A percentile compares a stretch with the other conserved stretches of the same genome.
Conservation (phyloP, 2,329 filamentous ascomycete genomes). For the Diaporthe velutina region DNA sequence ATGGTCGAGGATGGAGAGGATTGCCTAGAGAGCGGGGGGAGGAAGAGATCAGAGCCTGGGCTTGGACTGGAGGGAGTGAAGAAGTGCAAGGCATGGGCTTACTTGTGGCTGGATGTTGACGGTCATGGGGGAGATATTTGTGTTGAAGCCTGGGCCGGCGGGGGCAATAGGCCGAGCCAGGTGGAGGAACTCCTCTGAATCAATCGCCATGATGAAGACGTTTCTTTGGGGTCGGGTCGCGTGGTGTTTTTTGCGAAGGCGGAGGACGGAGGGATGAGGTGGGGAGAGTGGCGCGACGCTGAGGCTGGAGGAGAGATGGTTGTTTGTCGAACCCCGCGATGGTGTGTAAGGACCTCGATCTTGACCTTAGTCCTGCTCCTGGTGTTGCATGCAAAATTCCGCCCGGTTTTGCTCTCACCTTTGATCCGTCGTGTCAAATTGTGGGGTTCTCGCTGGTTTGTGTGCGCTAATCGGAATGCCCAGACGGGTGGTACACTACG, state of each 20-base stretch:
- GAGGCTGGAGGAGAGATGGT: constrained; percentile 33
- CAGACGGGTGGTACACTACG: background rate
- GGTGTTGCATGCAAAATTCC: constrained; percentile 46
- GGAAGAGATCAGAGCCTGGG: constrained; percentile 12
- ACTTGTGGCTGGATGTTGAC: constrained; percentile 97
- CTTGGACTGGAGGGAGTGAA: constrained; percentile 7
- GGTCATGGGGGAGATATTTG: constrained; percentile 89
- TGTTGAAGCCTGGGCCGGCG: constrained; percentile 81
- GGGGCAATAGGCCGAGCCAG: constrained; percentile 93
- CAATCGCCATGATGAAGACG: constrained; percentile 79
- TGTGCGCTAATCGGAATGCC: constrained; percentile 34
- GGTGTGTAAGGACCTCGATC: constrained; percentile 33
- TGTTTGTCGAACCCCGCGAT: constrained; percentile 38
- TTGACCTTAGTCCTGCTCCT: constrained; percentile 37
- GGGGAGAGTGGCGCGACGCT: constrained; percentile 40
- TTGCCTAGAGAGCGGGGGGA: constrained; percentile 59
- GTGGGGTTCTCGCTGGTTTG: constrained; percentile 38
- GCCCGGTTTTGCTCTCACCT: constrained; percentile 51
- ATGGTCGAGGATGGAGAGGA: constrained; percentile 90
- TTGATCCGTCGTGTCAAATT: constrained; percentile 37
- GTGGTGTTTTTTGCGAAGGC: constrained; percentile 42
- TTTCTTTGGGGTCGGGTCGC: constrained; percentile 32
- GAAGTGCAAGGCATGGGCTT: constrained; percentile 51
- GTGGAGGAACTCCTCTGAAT: constrained; percentile 90
- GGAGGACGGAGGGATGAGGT: constrained; percentile 38